These are phyloP conservation scores for Leucaena leucocephala DNA, from an alignment of 306 rosid species.

Conservation along the genomic window DNA sequence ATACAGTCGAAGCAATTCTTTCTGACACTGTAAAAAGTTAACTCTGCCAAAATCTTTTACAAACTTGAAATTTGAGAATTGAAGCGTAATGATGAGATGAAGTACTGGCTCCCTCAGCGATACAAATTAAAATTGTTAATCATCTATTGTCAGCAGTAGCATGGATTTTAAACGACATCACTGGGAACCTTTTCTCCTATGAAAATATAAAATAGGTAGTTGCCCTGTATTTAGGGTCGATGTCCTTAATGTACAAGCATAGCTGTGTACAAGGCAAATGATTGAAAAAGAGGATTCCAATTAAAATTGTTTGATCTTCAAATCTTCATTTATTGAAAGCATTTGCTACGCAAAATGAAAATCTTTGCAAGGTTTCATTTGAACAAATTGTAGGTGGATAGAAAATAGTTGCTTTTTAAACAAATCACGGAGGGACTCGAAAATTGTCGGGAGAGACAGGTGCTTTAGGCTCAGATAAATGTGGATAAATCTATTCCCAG, in stretches of 20 bases:
- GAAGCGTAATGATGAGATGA: not conserved
- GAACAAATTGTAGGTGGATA: not conserved
- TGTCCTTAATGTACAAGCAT: not conserved
- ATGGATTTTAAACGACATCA: slow-evolving; percentile 47
- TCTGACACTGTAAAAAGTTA: not conserved
- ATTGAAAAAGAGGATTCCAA: not conserved
- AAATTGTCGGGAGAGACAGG: not conserved
- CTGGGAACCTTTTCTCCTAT: slow-evolving; percentile 15
- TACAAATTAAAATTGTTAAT: slow-evolving; percentile 23
- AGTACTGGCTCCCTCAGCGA: slow-evolving; percentile 55
- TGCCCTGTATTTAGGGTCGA: not conserved
- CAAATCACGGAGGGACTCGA: too few species aligned
- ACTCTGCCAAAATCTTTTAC: not conserved
- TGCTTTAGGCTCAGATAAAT: slow-evolving; percentile 47
- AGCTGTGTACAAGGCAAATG: not conserved
- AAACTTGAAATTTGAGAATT: not conserved
- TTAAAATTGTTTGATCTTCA: not conserved
- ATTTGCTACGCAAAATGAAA: not conserved
- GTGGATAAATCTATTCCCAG: slow-evolving; percentile 46
- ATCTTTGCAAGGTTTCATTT: too few species aligned
- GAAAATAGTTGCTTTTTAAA: not conserved
- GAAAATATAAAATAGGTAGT: not conserved
- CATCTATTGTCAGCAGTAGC: slow-evolving; percentile 68
- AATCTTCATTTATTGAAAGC: not conserved
- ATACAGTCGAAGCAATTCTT: not conserved